Percentiles rank a stretch among this genome's conserved stretches.
These are phyloP conservation scores for Pharnaceum exiguum DNA, from an alignment of 148 eudicot species.

Conservation along the genomic window DNA sequence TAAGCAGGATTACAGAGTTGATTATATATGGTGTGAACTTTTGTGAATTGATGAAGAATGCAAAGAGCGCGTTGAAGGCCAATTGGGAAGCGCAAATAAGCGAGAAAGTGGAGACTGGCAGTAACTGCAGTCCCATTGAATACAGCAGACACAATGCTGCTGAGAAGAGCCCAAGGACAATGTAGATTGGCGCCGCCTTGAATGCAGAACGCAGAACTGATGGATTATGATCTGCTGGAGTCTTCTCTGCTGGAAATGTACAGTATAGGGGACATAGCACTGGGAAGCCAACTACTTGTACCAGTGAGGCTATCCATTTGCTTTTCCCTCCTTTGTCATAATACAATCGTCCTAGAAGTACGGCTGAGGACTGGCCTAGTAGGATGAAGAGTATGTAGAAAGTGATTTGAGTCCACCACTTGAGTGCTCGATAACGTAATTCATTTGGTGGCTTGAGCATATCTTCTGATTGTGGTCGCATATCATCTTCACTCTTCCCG, in stretches of 20 bases:
- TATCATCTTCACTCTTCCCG: not conserved
- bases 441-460: not conserved
- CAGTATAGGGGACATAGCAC: slow-evolving; percentile 35
- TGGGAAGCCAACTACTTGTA: slow-evolving; percentile 38
- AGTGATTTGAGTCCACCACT: slow-evolving; percentile 33
- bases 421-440: slow-evolving; percentile 1
- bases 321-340: slow-evolving; percentile 44
- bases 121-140: slow-evolving; percentile 47
- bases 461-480: not conserved
- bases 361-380: slow-evolving; percentile 34
- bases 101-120: slow-evolving; percentile 58
- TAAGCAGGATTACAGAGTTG: slow-evolving; percentile 51
- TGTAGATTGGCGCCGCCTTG: slow-evolving; percentile 21
- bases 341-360: slow-evolving; percentile 37
- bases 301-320: slow-evolving; percentile 33
- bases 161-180: slow-evolving; percentile 33
- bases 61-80: slow-evolving; percentile 57
- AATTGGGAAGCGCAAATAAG: slow-evolving; percentile 55
- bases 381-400: slow-evolving; percentile 29
- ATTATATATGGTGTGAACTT: slow-evolving; percentile 59
- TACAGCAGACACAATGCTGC: slow-evolving; percentile 36
- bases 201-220: not conserved
- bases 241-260: slow-evolving; percentile 13
- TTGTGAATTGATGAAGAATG: slow-evolving; percentile 47
- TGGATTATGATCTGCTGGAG: not conserved